Conservation (phyloP, 371 early-diverging fungal genomes). For the Batkoa obscura region DNA sequence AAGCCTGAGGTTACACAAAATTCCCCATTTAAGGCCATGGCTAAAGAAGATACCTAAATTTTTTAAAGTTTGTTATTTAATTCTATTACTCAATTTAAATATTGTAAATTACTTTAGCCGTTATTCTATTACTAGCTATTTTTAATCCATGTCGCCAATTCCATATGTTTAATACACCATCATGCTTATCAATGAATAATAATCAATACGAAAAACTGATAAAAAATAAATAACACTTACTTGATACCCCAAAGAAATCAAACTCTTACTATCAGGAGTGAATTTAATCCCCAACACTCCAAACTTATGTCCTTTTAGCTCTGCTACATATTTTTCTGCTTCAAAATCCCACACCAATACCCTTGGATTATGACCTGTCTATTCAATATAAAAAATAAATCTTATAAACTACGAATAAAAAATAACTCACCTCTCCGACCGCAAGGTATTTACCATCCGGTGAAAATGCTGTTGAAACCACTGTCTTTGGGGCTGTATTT, state of each 20-base stretch:
- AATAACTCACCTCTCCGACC: constrained; percentile 44
- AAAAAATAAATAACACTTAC: constrained; percentile 15
- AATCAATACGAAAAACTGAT: constrained; percentile 1
- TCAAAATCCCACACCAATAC: constrained; percentile 54
- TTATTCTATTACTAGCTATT: constrained; percentile 45
- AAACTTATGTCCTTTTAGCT: constrained; percentile 59
- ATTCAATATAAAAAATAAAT: background rate
- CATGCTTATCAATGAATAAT: constrained; percentile 29
- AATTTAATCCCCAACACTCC: constrained; percentile 51
- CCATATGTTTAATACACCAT: constrained; percentile 67
- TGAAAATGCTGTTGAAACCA: constrained; percentile 41
- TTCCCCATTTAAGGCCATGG: constrained; percentile 40
- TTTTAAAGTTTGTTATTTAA: background rate
- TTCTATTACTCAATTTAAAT: too few species aligned
- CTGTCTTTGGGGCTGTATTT: constrained; percentile 10
- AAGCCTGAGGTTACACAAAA: constrained; percentile 65
- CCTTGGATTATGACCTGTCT: constrained; percentile 69
- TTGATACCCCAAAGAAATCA: constrained; percentile 66
- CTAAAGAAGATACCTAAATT: constrained; percentile 21
- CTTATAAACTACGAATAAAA: background rate
- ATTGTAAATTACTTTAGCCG: constrained; percentile 28
- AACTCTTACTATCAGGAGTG: constrained; percentile 45
- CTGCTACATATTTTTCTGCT: constrained; percentile 26
- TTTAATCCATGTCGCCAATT: constrained; percentile 49
- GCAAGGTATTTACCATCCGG: constrained; percentile 59